Conservation (phyloP, 2,329 filamentous ascomycete genomes). For the Xenoacremonium recifei region DNA sequence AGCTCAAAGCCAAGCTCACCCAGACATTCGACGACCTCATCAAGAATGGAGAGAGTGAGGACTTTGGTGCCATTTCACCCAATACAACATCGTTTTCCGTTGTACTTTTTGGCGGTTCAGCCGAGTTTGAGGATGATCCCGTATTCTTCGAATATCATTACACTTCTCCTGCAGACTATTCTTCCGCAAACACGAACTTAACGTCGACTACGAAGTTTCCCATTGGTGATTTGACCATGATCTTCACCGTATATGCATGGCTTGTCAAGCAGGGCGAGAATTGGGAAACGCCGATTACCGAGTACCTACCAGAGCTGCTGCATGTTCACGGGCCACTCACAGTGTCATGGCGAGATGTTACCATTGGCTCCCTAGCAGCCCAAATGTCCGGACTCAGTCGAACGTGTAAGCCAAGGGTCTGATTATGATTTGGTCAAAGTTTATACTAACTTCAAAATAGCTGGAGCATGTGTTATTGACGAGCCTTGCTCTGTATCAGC, state of each 20-base stretch:
- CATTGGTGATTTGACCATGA: conserved; percentile 28
- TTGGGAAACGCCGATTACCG: conserved; percentile 28
- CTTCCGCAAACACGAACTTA: conserved; percentile 9
- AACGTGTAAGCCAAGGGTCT: conserved; percentile 20
- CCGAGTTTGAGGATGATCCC: conserved; percentile 5
- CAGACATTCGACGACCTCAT: conserved; percentile 13
- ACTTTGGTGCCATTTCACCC: conserved; percentile 11
- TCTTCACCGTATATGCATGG: conserved; percentile 34
- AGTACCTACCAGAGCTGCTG: conserved; percentile 26
- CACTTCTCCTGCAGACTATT: conserved; percentile 13
- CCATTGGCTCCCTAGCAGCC: conserved; percentile 17
- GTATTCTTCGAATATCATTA: conserved; percentile 22
- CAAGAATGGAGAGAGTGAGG: conserved; percentile 11
- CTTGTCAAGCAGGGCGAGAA: conserved; percentile 25
- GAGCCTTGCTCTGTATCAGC: too few relatives aligned
- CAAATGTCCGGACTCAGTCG: conserved; percentile 19
- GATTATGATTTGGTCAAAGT: too few relatives aligned
- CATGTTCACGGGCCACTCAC: neutral
- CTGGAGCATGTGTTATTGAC: too few relatives aligned
- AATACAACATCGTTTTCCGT: conserved; percentile 22
- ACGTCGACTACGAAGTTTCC: conserved; percentile 24
- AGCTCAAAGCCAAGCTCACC: conserved; percentile 5
- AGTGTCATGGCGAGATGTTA: conserved; percentile 14
- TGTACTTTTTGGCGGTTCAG: conserved; percentile 14
- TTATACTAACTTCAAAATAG: too few relatives aligned